Evolutionary conservation across 2,329 filamentous ascomycete species (phyloP).

Genomic region (Pyricularia sp.): DNA sequence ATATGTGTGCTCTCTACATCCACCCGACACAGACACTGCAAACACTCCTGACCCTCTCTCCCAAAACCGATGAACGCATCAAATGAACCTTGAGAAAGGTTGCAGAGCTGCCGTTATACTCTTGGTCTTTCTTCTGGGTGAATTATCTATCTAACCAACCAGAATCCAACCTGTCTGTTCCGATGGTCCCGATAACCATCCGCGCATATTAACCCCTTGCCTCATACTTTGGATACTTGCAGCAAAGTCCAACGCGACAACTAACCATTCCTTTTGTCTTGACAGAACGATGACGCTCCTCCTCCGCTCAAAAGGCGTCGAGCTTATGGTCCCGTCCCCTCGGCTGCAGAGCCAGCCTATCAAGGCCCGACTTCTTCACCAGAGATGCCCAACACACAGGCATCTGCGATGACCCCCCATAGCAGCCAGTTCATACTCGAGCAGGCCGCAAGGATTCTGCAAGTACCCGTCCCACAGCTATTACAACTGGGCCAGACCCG

Average conservation of each 20-base stretch:
- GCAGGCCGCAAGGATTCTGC: constrained; percentile 11
- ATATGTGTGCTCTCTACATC: neutral
- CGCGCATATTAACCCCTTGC: neutral
- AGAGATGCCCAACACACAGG: constrained; percentile 9
- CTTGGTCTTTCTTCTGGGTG: neutral
- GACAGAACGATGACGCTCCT: neutral
- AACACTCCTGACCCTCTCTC: neutral
- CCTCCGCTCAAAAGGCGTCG: constrained; percentile 31
- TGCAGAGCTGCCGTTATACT: neutral
- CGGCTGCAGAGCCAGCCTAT: constrained; percentile 21
- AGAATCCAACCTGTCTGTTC: neutral
- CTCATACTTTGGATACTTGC: neutral
- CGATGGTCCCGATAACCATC: neutral
- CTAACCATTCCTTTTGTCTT: neutral
- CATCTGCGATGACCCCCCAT: constrained; percentile 13
- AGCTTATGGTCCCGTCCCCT: constrained; percentile 25
- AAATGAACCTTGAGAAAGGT: neutral
- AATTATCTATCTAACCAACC: neutral
- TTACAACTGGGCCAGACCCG: constrained; percentile 9
- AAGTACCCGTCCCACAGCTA: constrained; percentile 9
- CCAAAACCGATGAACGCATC: neutral
- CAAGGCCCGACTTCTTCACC: constrained; percentile 14
- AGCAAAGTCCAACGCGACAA: neutral
- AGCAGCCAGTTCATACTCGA: constrained; percentile 14
- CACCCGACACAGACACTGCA: neutral